Evolutionary conservation across 495 filamentous ascomycete species (phyloP), one percentile per base, ranked within the genome.

Genomic region (Xylaria intraflava): DNA sequence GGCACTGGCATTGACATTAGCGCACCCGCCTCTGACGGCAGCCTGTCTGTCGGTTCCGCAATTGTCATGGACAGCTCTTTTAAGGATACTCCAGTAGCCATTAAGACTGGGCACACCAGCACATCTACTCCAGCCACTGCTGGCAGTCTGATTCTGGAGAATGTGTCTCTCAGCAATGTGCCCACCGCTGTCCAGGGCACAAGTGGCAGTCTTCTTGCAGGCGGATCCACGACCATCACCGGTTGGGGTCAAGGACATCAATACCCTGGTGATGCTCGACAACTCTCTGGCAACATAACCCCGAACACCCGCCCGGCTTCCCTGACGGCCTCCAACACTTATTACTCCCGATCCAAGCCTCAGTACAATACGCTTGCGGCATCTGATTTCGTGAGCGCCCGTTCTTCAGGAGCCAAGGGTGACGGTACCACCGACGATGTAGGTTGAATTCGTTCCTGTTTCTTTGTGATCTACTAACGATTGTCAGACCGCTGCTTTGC

Each of bases 401-500:
- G 84, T 57, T 70, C 74, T 12, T 72, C 74, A 3, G 92, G 91
- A 41, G 87, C 87, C 19, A 78, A 64, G 39, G 88, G 89, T 51
- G 85, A 95, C 68, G 86, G 83, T 1, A 64, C 70, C 0, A 82
- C 85, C 1, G 89, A 94, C 61, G 88, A 90, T 61, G 81, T 81
- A 39, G 64, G 69, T 20, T 54, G 20, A 12, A 23, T 24, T 14
- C 11, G 10, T 12, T 78, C 77, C 9, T 62, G 52, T 14, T 74
- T 72, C 2, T 68, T 84, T 14, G 76, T 0, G 5, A 16, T 45
- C 0, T 45, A 27, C 33, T 64, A 53, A 61, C 56, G 29, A 33
- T 8, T 53, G 69, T 12, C 48, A 57, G 78, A 77, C 73, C 69
- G 85, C 69, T 57, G 79, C 64, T 76, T 80, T 76, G 58, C 88